Percentiles rank a stretch among this genome's conserved stretches.
Conservation (phyloP, 108 stramenopile species). For the Epithemia pelagica region DNA sequence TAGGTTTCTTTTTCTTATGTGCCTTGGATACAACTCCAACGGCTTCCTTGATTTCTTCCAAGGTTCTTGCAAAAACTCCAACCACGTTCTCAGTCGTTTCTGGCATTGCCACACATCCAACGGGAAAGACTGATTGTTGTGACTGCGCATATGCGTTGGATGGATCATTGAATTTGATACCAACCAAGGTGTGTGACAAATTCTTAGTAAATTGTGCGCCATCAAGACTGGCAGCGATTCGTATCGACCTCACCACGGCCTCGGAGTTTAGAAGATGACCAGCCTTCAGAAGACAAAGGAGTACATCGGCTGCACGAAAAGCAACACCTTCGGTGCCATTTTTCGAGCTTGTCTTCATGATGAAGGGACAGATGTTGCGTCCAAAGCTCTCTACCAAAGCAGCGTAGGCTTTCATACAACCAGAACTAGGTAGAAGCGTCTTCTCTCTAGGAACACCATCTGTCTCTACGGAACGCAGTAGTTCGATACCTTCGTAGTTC, state of each 20-base stretch:
- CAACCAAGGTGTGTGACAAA: neutral
- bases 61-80: neutral
- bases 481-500: neutral
- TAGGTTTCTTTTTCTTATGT: neutral
- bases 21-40: too few species aligned
- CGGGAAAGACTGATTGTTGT: neutral
- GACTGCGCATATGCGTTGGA: neutral
- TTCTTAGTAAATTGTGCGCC: neutral
- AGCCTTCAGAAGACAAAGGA: neutral
- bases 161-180: neutral
- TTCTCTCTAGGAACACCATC: too few species aligned
- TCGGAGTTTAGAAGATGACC: neutral
- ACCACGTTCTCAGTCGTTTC: neutral
- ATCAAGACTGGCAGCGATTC: neutral
- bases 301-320: neutral
- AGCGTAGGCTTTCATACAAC: neutral
- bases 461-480: neutral
- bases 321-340: neutral
- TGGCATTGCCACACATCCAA: neutral
- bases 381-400: neutral
- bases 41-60: neutral
- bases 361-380: neutral
- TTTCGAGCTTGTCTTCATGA: neutral
- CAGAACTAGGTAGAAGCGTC: neutral
- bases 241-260: neutral